Evolutionary conservation across 257 asterid species (phyloP), one percentile per base, ranked within the genome.

Genomic region (Ballota nigra): DNA sequence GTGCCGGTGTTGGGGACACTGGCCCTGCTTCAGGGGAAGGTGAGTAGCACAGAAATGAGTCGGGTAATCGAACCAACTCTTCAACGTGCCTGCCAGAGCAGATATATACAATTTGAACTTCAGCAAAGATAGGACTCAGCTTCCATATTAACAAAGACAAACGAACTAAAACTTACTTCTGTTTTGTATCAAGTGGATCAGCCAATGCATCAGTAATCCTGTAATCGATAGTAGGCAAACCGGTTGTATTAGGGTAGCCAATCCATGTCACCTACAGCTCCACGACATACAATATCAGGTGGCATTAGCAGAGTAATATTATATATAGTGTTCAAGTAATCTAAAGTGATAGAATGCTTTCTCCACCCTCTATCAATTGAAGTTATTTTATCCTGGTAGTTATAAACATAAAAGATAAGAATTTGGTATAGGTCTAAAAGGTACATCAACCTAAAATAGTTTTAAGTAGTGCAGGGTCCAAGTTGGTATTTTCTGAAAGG

Each of bases 11-110:
- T 55, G 96, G 82, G 81, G 77, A 81, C 63, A 90, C 95, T 2
- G 89, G 92, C 70, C 98, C 99, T 38, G 98, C 99, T 90, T 95
- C 99, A 73, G 91, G 95, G 52, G 99, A 95, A 72, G 99, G 96
- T 66, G 96, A 88, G 83, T 95, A 95, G 78, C 99, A 95, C 75
- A 95, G 91, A 78, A 95, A 95, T 69, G 98, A 89, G 71, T 84
- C 64, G n/a, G 94, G 98, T 68, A 95, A 83, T 22, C 96, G 88
- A 29, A 95, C 90, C 38, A 95, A 83, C 79, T 95, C 98, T 84
- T 95, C 99, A 47, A 95, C 90, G 22, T 95, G 99, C 84, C 99
- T 95, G 92, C 75, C 86, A 80, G 62, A 38, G 47, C 58, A 72
- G 79, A 69, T 73, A 77, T 45, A 76, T 51, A 43, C 51, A 62